Base-by-base conservation (phyloP, 2,329 filamentous ascomycete species). In the Alternaria sp. region DNA sequence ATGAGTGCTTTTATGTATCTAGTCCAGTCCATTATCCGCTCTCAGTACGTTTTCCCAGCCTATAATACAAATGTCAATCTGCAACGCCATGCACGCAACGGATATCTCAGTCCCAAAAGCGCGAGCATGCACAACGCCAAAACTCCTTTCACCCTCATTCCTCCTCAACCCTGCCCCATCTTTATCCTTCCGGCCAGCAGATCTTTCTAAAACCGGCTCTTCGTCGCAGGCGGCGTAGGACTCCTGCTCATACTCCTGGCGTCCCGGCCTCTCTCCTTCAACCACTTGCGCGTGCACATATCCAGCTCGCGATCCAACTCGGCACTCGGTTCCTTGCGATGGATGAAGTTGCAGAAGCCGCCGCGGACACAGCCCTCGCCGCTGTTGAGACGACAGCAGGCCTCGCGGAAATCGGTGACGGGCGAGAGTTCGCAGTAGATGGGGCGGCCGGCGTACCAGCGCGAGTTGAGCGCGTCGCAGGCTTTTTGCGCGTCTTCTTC, bases 261-360 rank as follows among this genome's bases (percentile, higher is more conserved):
- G 82, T 97, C 95, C 73, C 91, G 86, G 19, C 93, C 95, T 65
- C 93, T 87, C 82, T 89, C 83, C 84, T 92, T 92, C 77, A 98
- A 84, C 94, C 95, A 98, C 86, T 98, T 98, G 88, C 97, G 97
- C 67, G 95, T 98, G 74, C 89, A 89, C 71, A 98, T 86, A 67
- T 91, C 89, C 72, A 99, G 81, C 72, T 99, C 96, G 68, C 91
- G 85, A 66, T 99, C 96, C 73, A 99, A 84, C 83, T 98, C 95
- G 11, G 93, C 85, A 71, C 88, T 89, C 5, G 96, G 96, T 79
- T 98, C 96, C 86, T 99, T 99, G 77, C 96, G 89, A 81, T 99
- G 96, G 70, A 99, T 99, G 81, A 99, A 99, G 82, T 99, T 99
- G 87, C 96, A 99, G 85, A 98, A 98, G 30, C 96, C 96, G 67